Conservation (phyloP, 305 asterid genomes). For the Fraxinus xanthoxyloides region DNA sequence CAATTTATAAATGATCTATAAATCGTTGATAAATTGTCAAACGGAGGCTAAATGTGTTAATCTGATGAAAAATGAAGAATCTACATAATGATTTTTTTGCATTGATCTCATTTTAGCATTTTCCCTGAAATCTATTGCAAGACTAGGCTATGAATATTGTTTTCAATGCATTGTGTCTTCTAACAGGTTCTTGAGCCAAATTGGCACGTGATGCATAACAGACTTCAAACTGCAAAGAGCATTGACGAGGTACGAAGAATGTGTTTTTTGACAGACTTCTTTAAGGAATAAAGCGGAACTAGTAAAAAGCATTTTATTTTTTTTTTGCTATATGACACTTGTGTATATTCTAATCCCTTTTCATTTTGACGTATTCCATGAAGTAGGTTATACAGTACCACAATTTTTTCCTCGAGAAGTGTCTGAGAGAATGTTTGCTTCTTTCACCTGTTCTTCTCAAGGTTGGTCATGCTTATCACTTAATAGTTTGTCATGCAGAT, state of each 20-base stretch:
- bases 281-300: slow-evolving; percentile 18
- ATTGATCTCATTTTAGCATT: slow-evolving; percentile 2
- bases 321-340: neutral
- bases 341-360: slow-evolving; percentile 9
- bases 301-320: neutral
- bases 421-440: slow-evolving; percentile 91
- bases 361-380: slow-evolving; percentile 21
- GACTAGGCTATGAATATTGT: neutral
- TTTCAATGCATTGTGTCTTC: slow-evolving; percentile 6
- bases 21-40: neutral
- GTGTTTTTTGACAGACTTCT: slow-evolving; percentile 1
- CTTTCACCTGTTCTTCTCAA: slow-evolving; percentile 88
- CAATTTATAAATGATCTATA: neutral
- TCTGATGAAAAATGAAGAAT: slow-evolving; percentile 10
- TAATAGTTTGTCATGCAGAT: slow-evolving; percentile 16
- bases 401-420: slow-evolving; percentile 88
- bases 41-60: neutral
- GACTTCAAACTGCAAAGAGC: slow-evolving; percentile 93
- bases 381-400: slow-evolving; percentile 90
- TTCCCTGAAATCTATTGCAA: slow-evolving; percentile 6
- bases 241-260: slow-evolving; percentile 76
- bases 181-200: slow-evolving; percentile 96
- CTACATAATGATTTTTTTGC: slow-evolving; percentile 4
- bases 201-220: slow-evolving; percentile 92
- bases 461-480: slow-evolving; percentile 43